These are phyloP conservation scores for Gamsiella multidivaricata DNA, from an alignment of 192 early-diverging fungal species.

Conservation along the genomic window DNA sequence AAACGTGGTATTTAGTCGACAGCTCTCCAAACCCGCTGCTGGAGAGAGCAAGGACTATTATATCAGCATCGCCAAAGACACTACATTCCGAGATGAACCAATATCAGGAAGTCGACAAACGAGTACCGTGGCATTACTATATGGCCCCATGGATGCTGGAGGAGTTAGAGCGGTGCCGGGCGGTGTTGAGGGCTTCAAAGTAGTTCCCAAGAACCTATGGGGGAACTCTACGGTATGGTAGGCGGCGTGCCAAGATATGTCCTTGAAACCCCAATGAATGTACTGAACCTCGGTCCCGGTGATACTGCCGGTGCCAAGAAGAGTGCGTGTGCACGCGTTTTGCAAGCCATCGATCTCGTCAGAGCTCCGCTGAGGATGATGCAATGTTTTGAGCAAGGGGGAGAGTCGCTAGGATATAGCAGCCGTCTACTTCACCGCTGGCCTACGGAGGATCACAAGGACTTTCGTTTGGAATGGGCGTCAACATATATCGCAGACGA, in stretches of 20 bases:
- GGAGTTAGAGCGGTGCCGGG: conserved; percentile 10
- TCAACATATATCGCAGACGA: conserved; percentile 18
- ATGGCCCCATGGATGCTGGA: conserved; percentile 23
- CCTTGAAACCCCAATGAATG: conserved; percentile 6
- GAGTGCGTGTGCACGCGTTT: conserved; percentile 6
- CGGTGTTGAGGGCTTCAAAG: conserved; percentile 3
- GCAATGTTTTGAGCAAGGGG: conserved; percentile 23
- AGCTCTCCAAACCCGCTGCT: conserved; percentile 7
- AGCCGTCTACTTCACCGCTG: conserved; percentile 38
- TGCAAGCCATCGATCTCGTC: conserved; percentile 18
- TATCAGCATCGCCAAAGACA: conserved; percentile 26
- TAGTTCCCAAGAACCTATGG: conserved; percentile 3
- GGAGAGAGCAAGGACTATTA: conserved; percentile 3
- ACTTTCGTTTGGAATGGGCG: conserved; percentile 33
- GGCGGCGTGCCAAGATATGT: conserved; percentile 43
- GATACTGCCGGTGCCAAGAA: conserved; percentile 6
- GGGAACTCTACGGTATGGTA: conserved; percentile 15
- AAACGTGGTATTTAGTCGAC: no score
- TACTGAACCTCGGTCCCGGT: not conserved
- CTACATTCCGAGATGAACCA: not conserved
- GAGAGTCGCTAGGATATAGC: conserved; percentile 14
- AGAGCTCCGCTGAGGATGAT: conserved; percentile 14
- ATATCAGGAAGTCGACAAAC: conserved; percentile 14
- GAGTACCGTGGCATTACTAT: conserved; percentile 13
- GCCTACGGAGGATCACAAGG: conserved; percentile 19